phyloP scores from a whole-genome alignment of 805 yeast species.

The Myxozyma neotropica region DNA sequence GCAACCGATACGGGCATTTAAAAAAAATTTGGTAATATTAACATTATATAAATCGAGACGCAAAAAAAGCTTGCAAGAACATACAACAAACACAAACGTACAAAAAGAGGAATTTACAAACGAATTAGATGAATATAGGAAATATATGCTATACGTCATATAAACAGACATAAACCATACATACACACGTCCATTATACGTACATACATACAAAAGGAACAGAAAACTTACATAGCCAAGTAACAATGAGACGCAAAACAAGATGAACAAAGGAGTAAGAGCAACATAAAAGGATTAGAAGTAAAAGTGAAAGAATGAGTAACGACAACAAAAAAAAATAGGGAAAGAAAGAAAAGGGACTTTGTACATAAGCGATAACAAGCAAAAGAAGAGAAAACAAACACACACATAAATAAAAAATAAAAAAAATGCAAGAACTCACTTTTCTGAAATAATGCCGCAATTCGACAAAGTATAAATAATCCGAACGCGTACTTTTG shows the following conservation, averaged over 20 bases:
- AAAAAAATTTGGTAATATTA: no score
- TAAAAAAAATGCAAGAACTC: not conserved
- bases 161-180: not conserved
- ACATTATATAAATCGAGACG: no score
- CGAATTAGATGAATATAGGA: not conserved
- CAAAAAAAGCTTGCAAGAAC: no score
- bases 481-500: conserved; percentile 2
- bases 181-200: no score
- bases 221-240: not conserved
- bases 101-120: not conserved
- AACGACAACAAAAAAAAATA: not conserved
- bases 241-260: not conserved
- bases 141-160: not conserved
- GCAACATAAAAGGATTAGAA: not conserved
- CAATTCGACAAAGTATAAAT: no score
- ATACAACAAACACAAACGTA: no score
- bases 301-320: not conserved
- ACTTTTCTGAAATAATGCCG: not conserved
- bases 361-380: conserved; percentile 4
- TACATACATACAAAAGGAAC: not conserved
- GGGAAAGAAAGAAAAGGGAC: not conserved
- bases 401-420: not conserved
- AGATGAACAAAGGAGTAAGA: not conserved
- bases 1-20: no score
- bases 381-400: no score